phyloP scores from a whole-genome alignment of 352 stramenopile genomes.

The Phytophthora pluvialis region DNA sequence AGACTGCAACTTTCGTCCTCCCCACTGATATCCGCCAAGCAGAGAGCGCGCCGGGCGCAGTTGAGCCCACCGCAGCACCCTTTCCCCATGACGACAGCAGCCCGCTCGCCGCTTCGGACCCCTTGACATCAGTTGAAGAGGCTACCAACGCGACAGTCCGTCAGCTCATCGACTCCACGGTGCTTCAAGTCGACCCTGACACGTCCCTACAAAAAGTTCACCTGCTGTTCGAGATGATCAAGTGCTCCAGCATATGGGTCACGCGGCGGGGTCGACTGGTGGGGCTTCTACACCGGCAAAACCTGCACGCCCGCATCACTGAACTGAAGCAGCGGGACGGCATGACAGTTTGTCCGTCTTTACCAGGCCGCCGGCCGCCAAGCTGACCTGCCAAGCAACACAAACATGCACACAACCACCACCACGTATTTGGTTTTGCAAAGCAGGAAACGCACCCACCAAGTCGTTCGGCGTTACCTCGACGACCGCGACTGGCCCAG shows the following conservation, averaged over 20 bases:
- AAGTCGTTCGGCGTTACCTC: background rate
- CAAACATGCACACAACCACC: slow-evolving; percentile 3
- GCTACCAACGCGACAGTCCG: background rate
- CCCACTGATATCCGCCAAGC: slow-evolving; percentile 1
- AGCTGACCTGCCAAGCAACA: slow-evolving; percentile 18
- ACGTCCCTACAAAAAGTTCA: slow-evolving; percentile 68
- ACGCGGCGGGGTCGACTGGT: slow-evolving; percentile 59
- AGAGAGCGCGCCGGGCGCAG: no score
- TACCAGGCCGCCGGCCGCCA: slow-evolving; percentile 12
- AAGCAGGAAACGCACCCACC: slow-evolving; percentile 18
- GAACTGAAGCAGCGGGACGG: slow-evolving; percentile 35
- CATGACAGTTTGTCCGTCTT: slow-evolving; percentile 5
- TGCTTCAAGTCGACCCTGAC: slow-evolving; percentile 61
- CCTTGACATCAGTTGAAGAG: slow-evolving; percentile 6
- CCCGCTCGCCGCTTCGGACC: background rate
- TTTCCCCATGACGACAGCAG: slow-evolving; percentile 1
- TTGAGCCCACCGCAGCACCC: slow-evolving; percentile 13
- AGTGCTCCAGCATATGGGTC: slow-evolving; percentile 65
- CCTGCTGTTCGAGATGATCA: slow-evolving; percentile 81
- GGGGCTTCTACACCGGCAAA: slow-evolving; percentile 56
- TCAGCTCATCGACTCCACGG: slow-evolving; percentile 50
- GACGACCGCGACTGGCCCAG: slow-evolving; percentile 6
- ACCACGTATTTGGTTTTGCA: background rate
- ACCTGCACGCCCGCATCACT: slow-evolving; percentile 47
- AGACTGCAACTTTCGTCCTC: background rate